Base-by-base conservation (phyloP, 202 grass and related monocot species). In the Alloteropsis angusta region DNA sequence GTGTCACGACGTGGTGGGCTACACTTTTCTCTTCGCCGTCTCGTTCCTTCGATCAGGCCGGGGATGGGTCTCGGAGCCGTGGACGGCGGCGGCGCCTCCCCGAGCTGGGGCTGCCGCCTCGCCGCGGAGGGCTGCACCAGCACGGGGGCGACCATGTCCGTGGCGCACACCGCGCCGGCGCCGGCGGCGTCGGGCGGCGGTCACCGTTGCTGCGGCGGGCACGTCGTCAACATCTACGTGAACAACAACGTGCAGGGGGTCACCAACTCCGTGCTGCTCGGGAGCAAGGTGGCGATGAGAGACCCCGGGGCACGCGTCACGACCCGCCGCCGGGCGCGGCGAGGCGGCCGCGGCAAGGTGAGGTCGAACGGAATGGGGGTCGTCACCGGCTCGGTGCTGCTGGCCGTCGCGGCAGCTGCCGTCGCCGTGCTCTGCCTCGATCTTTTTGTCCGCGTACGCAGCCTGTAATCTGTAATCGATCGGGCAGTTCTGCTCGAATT, bases 221-320 rank as follows among this genome's bases (percentile, higher is more conserved):
- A 23, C 57, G 21, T 68, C 64, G 77, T 91, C 62, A 92, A 83
- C 77, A 85, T 94, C 61, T 91, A 94, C 53, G 80, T 97, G 15
- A 94, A 97, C 75, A 92, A 77, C 84, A 97, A 94, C 68, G 82
- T 92, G 71, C 91, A 97, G 37, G 91, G 91, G 1, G 94, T 97
- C 68, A 88, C 91, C 44, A 97, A 94, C 79, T 97, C 91, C 25
- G 80, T 94, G 55, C 65, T 97, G 54, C 65, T 97, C 2, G 77
- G 94, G 82, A 94, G 91, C 82, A 85, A 80, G 69, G 88, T 97
- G 45, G 48, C 48, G 23, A 88, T 93, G 84, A 84, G 76, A 6
- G 78, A 90, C 48, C 76, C 88, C 0, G 87, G 91, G 7, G 56
- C 80, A 25, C 80, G 85, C 47, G 58, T 97, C 45, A 46, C 18